Conservation (phyloP, 192 early-diverging fungal species). For the Piromyces sp. region DNA sequence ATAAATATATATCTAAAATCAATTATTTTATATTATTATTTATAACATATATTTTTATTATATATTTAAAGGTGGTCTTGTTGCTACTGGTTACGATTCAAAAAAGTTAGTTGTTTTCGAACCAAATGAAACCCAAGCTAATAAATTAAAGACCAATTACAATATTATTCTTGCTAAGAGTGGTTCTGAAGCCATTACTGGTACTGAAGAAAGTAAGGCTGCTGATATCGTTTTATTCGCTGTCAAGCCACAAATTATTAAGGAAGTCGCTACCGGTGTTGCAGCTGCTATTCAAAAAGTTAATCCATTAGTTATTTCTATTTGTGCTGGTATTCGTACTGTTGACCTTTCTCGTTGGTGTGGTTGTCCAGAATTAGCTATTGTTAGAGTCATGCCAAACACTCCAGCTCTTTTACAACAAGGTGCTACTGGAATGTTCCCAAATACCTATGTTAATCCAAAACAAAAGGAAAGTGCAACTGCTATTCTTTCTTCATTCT, state of each 20-base stretch:
- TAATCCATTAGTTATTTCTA: constrained; percentile 63
- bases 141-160: constrained; percentile 46
- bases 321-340: constrained; percentile 72
- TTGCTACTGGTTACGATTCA: constrained; percentile 51
- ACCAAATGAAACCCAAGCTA: constrained; percentile 42
- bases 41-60: too few relatives aligned
- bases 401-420: constrained; percentile 69
- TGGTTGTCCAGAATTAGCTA: constrained; percentile 12
- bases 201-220: too few relatives aligned
- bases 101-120: constrained; percentile 63
- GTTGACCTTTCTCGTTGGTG: constrained; percentile 62
- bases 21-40: too few relatives aligned
- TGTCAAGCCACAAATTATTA: constrained; percentile 65
- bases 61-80: constrained; percentile 33
- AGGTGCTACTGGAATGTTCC: constrained; percentile 54
- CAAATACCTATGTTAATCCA: constrained; percentile 17
- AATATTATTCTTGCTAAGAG: not conserved
- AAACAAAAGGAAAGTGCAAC: constrained; percentile 47
- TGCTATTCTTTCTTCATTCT: constrained; percentile 52
- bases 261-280: constrained; percentile 41
- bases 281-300: constrained; percentile 20
- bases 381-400: constrained; percentile 87
- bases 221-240: not conserved
- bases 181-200: not conserved
- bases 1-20: too few relatives aligned